Conservation (phyloP, 768 basidiomycete species). For the Termitomyces sp. region DNA sequence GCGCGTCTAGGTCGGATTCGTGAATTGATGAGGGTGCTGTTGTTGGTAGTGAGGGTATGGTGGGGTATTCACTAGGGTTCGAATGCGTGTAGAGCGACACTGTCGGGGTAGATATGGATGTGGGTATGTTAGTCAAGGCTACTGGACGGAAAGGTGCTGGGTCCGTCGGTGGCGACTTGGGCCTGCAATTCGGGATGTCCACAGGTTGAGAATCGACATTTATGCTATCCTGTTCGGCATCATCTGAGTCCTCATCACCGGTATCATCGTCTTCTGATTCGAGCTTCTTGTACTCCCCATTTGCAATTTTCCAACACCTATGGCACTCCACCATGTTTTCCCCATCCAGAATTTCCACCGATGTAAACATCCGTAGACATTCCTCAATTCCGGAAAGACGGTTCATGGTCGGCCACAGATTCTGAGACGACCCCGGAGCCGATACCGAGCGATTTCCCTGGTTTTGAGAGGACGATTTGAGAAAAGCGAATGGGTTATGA, state of each 20-base stretch:
- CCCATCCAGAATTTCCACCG: constrained; percentile 89
- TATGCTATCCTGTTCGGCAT: constrained; percentile 4
- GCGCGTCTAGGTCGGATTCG: constrained; percentile 21
- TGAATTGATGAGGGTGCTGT: constrained; percentile 19
- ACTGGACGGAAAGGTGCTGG: constrained; percentile 13
- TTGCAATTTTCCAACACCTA: constrained; percentile 89
- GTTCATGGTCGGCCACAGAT: constrained; percentile 39
- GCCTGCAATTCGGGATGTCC: background rate
- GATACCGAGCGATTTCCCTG: constrained; percentile 10
- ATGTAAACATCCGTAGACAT: constrained; percentile 81
- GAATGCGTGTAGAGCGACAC: constrained; percentile 27
- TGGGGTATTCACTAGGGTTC: constrained; percentile 23
- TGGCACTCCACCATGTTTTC: constrained; percentile 94
- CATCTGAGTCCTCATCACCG: constrained; percentile 19
- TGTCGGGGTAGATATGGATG: constrained; percentile 35
- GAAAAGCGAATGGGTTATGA: constrained; percentile 43
- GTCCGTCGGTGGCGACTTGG: background rate
- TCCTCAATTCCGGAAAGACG: constrained; percentile 66
- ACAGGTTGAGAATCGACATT: background rate
- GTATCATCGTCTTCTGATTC: constrained; percentile 24
- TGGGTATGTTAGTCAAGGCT: constrained; percentile 22
- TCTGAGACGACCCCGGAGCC: constrained; percentile 17
- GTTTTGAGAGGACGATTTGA: constrained; percentile 27
- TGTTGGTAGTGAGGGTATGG: constrained; percentile 35
- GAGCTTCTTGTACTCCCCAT: constrained; percentile 48